Conservation (phyloP, 192 early-diverging fungal genomes). For the Mortierella hygrophila region DNA sequence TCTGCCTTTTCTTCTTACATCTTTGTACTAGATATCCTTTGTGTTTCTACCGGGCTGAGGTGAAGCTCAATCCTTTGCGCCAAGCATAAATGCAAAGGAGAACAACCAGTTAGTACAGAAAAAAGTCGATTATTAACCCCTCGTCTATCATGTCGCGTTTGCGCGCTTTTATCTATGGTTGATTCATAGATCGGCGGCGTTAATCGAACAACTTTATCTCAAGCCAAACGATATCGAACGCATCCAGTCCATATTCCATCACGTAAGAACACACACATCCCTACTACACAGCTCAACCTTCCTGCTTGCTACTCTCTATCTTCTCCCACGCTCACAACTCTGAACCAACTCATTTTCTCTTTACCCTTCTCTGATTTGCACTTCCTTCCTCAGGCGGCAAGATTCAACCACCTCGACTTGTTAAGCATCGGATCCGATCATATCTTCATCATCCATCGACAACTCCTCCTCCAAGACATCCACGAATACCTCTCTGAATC, state of each 20-base stretch:
- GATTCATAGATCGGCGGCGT: constrained; percentile 19
- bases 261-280: constrained; percentile 9
- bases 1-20: neutral
- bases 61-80: neutral
- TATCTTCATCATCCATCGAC: constrained; percentile 34
- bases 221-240: constrained; percentile 23
- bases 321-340: neutral
- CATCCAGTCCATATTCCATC: constrained; percentile 39
- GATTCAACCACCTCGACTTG: constrained; percentile 28
- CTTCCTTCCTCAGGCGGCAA: constrained; percentile 4
- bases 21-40: constrained; percentile 19
- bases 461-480: constrained; percentile 26
- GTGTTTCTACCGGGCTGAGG: constrained; percentile 17
- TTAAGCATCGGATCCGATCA: constrained; percentile 37
- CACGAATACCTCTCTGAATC: constrained; percentile 31
- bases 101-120: neutral
- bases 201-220: constrained; percentile 31
- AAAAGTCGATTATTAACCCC: neutral
- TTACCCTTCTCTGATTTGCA: neutral
- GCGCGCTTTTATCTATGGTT: neutral
- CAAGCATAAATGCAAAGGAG: neutral
- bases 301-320: neutral
- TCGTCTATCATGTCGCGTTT: neutral
- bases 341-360: neutral
- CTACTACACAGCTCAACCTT: neutral